A percentile compares a stretch with the other conserved stretches of the same genome.
Conservation (phyloP, 345 rosid genomes). For the Stellera chamaejasme region DNA sequence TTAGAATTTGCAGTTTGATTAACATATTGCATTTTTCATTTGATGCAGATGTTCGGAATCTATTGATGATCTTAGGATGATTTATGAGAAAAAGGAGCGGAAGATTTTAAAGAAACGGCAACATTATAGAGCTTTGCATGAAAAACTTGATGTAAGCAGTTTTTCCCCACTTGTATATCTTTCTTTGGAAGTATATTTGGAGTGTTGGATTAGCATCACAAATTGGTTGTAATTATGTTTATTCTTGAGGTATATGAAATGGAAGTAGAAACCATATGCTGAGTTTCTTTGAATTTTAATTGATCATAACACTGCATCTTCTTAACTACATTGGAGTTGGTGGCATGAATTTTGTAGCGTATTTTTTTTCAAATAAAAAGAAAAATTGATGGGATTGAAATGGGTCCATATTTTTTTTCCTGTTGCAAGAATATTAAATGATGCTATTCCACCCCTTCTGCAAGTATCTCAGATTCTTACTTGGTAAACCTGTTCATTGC, state of each 20-base stretch:
- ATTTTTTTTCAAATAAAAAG: too few species aligned
- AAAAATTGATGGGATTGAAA: too few species aligned
- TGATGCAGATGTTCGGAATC: conserved; percentile 76
- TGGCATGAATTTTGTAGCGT: too few species aligned
- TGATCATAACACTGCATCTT: too few species aligned
- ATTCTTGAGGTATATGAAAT: neutral
- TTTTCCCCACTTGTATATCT: neutral
- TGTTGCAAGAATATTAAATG: too few species aligned
- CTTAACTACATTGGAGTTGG: too few species aligned
- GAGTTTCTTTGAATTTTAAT: too few species aligned
- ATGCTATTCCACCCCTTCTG: too few species aligned
- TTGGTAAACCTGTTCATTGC: too few species aligned
- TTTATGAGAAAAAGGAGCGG: conserved; percentile 46
- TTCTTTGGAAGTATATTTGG: neutral
- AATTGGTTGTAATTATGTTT: neutral
- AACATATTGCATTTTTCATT: conserved; percentile 7
- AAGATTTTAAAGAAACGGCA: conserved; percentile 56
- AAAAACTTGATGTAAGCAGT: conserved; percentile 51
- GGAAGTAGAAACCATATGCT: too few species aligned
- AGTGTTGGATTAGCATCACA: neutral
- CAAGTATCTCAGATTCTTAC: too few species aligned
- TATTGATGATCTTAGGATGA: conserved; percentile 71
- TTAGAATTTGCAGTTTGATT: neutral
- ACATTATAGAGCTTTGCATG: conserved; percentile 40
- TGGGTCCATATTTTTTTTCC: too few species aligned